Evolutionary conservation across 2,329 filamentous ascomycete genomes (phyloP).

Genomic region (Colletotrichum scovillei): DNA sequence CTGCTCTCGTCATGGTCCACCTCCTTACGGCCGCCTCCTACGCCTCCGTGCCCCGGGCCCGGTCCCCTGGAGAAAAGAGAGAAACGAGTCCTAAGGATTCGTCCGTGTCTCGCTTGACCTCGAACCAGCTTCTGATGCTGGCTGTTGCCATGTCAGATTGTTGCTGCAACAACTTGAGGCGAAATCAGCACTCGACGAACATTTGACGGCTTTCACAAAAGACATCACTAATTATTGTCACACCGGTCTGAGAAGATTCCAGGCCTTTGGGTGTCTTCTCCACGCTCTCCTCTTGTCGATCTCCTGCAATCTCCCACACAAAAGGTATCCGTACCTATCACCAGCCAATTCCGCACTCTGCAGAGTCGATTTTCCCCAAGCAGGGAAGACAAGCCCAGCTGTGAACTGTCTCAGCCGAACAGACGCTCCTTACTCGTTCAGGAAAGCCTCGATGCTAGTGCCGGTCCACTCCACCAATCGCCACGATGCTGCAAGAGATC

Average conservation of each 20-base stretch:
- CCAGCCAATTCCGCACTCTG: background rate
- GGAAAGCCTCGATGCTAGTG: constrained; percentile 33
- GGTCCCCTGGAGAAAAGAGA: background rate
- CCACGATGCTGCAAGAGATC: constrained; percentile 18
- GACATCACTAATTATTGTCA: background rate
- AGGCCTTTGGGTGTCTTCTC: background rate
- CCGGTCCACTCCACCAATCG: constrained; percentile 6
- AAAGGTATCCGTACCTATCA: background rate
- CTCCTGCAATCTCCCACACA: background rate
- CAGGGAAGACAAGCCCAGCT: constrained; percentile 19
- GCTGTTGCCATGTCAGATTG: no score
- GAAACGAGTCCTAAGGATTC: background rate
- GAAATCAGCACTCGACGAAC: background rate
- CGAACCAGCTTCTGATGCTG: background rate
- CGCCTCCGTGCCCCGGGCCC: constrained; percentile 2
- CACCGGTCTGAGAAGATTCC: background rate
- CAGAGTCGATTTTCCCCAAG: background rate
- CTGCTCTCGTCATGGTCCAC: constrained; percentile 18
- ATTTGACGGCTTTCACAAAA: no score
- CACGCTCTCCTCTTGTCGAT: background rate
- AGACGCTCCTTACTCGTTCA: background rate
- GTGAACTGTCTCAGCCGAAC: constrained; percentile 17
- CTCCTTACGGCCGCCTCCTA: background rate
- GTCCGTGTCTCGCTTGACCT: background rate
- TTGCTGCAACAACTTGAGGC: background rate